Percentiles rank a stretch among this genome's conserved stretches.
These are phyloP conservation scores for thale cress (Arabidopsis thaliana) DNA, from an alignment of 345 rosid species.

Conservation along the genomic window DNA sequence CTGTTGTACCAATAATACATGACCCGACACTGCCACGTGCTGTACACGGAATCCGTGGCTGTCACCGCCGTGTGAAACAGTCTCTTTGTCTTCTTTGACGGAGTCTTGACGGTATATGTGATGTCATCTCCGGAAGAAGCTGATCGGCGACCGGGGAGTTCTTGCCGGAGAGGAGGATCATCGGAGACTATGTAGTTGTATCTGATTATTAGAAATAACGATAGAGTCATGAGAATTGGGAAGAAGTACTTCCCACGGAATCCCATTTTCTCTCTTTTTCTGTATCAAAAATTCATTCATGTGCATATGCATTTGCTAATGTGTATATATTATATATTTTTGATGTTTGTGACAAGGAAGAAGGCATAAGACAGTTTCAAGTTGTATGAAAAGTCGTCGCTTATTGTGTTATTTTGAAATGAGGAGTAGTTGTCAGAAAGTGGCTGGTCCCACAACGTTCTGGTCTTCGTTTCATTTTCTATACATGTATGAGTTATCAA, in stretches of 20 bases:
- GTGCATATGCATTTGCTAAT: constrained; percentile 20
- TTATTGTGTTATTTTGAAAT: constrained; percentile 14
- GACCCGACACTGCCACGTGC: constrained; percentile 94
- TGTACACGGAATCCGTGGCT: constrained; percentile 88
- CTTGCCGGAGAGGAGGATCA: constrained; percentile 78
- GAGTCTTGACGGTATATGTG: constrained; percentile 50
- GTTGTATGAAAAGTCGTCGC: constrained; percentile 42
- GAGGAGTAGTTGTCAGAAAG: constrained; percentile 36
- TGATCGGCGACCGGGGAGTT: constrained; percentile 71
- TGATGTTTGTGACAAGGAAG: background rate
- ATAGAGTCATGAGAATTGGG: constrained; percentile 63
- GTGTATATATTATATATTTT: constrained; percentile 16
- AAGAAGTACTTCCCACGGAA: constrained; percentile 53
- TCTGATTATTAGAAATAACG: constrained; percentile 78
- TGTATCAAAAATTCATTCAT: background rate
- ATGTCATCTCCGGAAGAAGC: constrained; percentile 59
- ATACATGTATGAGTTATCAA: background rate
- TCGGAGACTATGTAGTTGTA: constrained; percentile 89
- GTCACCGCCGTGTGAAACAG: constrained; percentile 97
- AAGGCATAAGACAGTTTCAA: background rate
- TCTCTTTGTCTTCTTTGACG: constrained; percentile 47
- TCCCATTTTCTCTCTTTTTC: constrained; percentile 7
- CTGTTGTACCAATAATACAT: constrained; percentile 99
- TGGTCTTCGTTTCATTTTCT: constrained; percentile 22
- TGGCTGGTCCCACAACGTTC: constrained; percentile 46